These are phyloP conservation scores for Podospora didyma DNA, from an alignment of 495 filamentous ascomycete species.

Conservation along the genomic window DNA sequence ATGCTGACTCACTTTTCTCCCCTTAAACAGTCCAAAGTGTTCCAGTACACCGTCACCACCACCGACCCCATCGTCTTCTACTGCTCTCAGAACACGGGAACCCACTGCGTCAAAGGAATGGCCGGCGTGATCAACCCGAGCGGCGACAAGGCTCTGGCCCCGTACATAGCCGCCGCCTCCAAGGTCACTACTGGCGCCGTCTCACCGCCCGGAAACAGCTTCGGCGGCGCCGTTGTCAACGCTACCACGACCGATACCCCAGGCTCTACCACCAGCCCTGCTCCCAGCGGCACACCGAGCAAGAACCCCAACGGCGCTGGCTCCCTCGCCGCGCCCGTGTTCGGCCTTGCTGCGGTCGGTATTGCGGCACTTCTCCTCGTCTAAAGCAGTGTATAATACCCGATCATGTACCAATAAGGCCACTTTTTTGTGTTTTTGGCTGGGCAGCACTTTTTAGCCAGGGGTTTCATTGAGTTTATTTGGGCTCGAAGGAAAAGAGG, in stretches of 20 bases:
- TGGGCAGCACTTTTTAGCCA: no score
- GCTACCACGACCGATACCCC: not conserved
- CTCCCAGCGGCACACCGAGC: not conserved
- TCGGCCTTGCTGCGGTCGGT: not conserved
- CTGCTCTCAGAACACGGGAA: constrained; percentile 38
- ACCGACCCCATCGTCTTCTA: constrained; percentile 53
- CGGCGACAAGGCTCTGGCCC: constrained; percentile 9
- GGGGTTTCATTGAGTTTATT: no score
- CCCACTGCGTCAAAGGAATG: constrained; percentile 35
- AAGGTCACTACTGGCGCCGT: not conserved
- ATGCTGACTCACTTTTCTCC: no score
- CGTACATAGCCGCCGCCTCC: constrained; percentile 18
- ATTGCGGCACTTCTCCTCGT: not conserved
- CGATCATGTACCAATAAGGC: not conserved
- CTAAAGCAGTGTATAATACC: not conserved
- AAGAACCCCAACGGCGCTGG: not conserved
- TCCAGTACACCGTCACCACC: constrained; percentile 47
- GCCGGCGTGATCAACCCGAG: constrained; percentile 32
- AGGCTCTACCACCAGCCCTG: not conserved
- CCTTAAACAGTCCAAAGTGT: constrained; percentile 28
- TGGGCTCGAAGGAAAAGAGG: no score
- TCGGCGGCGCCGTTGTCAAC: constrained; percentile 16
- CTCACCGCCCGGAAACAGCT: constrained; percentile 6
- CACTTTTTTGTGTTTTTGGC: no score
- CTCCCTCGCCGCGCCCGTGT: not conserved